A percentile compares a stretch with the other conserved stretches of the same genome.
These are phyloP conservation scores for Rhazya stricta DNA, from an alignment of 257 asterid species.

Conservation along the genomic window DNA sequence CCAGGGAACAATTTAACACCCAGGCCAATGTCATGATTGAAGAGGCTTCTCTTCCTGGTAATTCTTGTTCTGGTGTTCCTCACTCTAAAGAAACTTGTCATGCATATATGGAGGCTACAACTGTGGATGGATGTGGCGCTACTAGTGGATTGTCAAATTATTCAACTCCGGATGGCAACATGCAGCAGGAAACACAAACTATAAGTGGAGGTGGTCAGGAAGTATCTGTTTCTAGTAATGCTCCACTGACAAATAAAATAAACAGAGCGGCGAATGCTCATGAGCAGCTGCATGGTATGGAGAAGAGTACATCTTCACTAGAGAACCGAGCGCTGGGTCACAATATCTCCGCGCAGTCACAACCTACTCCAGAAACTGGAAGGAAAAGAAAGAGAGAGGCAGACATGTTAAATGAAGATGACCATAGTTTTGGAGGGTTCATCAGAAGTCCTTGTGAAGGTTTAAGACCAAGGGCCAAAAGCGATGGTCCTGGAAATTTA, in stretches of 20 bases:
- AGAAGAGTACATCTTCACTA: slow-evolving; percentile 6
- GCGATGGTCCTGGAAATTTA: slow-evolving; percentile 16
- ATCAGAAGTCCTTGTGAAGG: slow-evolving; percentile 90
- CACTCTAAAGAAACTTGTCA: slow-evolving; percentile 12
- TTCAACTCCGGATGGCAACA: slow-evolving; percentile 22
- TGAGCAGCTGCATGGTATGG: slow-evolving; percentile 17
- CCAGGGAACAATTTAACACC: slow-evolving; percentile 14
- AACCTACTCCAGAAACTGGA: slow-evolving; percentile 19
- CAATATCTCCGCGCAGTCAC: slow-evolving; percentile 17
- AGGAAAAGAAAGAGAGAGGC: slow-evolving; percentile 58
- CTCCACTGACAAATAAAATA: slow-evolving; percentile 15
- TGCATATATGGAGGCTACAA: slow-evolving; percentile 25
- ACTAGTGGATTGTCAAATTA: slow-evolving; percentile 18
- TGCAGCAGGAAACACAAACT: slow-evolving; percentile 24
- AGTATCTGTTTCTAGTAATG: slow-evolving; percentile 20
- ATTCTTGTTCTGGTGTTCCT: slow-evolving; percentile 21
- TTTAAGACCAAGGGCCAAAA: slow-evolving; percentile 62
- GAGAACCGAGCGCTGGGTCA: slow-evolving; percentile 25
- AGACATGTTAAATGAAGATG: slow-evolving; percentile 30
- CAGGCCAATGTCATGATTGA: slow-evolving; percentile 20
- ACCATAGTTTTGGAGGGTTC: slow-evolving; percentile 30
- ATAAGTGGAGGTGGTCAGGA: slow-evolving; percentile 24
- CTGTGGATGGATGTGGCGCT: slow-evolving; percentile 14
- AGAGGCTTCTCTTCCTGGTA: slow-evolving; percentile 26
- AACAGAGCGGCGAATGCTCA: slow-evolving; percentile 15